Evolutionary conservation across 2,329 filamentous ascomycete genomes (phyloP), one percentile per base, ranked within the genome.

Genomic region (Aspergillus vadensis): DNA sequence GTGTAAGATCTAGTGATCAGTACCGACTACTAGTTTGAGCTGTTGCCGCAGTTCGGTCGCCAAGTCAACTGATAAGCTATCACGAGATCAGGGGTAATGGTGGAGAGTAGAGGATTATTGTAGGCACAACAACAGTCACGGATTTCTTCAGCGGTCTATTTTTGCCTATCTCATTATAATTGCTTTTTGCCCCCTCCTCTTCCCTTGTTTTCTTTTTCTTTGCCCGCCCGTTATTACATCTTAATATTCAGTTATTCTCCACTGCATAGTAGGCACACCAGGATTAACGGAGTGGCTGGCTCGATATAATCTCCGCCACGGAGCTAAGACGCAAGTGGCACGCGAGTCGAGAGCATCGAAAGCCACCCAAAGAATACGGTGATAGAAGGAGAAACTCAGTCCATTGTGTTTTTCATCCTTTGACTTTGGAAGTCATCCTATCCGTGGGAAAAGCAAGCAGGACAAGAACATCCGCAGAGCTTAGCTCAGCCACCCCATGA

Each of bases 1-100:
- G 30, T 14, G 30, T 32, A 1, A 32, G 12, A 14, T 14, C 10
- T 32, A 23, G 41, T 12, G 9, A 19, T 44, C 27, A 12, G 27
- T 44, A 14, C 39, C 52, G 17, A n/a, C n/a, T n/a, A n/a, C n/a
- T n/a, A n/a, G n/a, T n/a, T n/a, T n/a, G n/a, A n/a, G n/a, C n/a
- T n/a, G n/a, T n/a, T n/a, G n/a, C 39, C 52, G 17, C 53, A 23
- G 17, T 17, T 25, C 36, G 48, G 50, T 59, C 41, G 58, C 55
- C 56, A 55, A 59, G 62, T 58, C 53, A 59, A 59, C 56, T 57
- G 59, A 62, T 59, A 57, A 63, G 59, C 51, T 57, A 15, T 23
- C 10, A 21, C 41, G 10, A 44, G 19, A 23, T 44, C 41, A 44
- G 19, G 41, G 41, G 41, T 21, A 44, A 12, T 12, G 9, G 41